Percentiles rank a stretch among this genome's conserved stretches.
These are phyloP conservation scores for Blastosporella zonata DNA, from an alignment of 1,284 basidiomycete genomes.

Conservation along the genomic window DNA sequence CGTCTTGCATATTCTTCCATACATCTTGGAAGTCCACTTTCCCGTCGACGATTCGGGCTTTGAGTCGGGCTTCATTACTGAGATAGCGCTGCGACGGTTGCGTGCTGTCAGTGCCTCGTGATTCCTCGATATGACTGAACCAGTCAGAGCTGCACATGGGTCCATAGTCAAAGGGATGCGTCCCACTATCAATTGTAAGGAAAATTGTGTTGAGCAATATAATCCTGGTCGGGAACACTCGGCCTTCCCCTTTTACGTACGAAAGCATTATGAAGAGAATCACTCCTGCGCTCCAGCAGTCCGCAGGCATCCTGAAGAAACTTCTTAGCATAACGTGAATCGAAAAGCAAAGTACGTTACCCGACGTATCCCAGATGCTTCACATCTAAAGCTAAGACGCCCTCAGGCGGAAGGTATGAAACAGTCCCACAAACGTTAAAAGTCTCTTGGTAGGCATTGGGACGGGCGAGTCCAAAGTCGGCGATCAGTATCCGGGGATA, in stretches of 20 bases:
- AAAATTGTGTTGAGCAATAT: background rate
- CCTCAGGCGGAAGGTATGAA: slow-evolving; percentile 83
- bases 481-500: slow-evolving; percentile 83
- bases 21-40: slow-evolving; percentile 51
- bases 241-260: slow-evolving; percentile 41
- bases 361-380: slow-evolving; percentile 68
- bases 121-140: slow-evolving; percentile 32
- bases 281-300: slow-evolving; percentile 82
- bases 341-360: slow-evolving; percentile 21
- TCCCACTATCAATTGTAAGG: slow-evolving; percentile 40
- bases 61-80: slow-evolving; percentile 56
- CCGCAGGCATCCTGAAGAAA: slow-evolving; percentile 61
- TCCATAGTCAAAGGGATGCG: slow-evolving; percentile 71
- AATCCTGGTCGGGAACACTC: background rate
- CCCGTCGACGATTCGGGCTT: slow-evolving; percentile 65
- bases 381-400: slow-evolving; percentile 70
- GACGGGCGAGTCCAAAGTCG: slow-evolving; percentile 84
- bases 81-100: slow-evolving; percentile 47
- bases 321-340: background rate
- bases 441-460: slow-evolving; percentile 73
- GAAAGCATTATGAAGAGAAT: slow-evolving; percentile 78
- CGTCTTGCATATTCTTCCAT: slow-evolving; percentile 58
- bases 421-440: slow-evolving; percentile 81
- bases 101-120: slow-evolving; percentile 27
- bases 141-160: slow-evolving; percentile 26